Conservation (phyloP, 768 basidiomycete genomes). For the Tremella fuciformis region DNA sequence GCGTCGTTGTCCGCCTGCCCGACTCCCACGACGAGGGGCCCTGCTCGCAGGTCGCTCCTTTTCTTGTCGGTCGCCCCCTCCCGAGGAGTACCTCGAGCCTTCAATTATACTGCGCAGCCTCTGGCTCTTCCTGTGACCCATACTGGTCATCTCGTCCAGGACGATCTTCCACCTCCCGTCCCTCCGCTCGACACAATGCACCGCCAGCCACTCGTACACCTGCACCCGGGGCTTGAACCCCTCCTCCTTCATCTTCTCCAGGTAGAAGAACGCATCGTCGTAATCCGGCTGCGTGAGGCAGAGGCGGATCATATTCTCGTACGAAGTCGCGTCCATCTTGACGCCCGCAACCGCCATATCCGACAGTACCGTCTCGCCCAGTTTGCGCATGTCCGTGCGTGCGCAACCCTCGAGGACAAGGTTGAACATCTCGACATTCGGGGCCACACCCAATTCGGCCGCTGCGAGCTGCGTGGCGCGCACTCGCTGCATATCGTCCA, state of each 20-base stretch:
- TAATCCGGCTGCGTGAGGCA: conserved; percentile 70
- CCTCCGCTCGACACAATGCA: conserved; percentile 59
- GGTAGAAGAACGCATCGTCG: conserved; percentile 82
- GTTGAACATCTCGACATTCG: conserved; percentile 68
- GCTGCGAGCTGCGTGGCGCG: conserved; percentile 71
- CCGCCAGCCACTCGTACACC: conserved; percentile 63
- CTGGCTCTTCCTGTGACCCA: background rate
- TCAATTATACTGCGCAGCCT: no score
- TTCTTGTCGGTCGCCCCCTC: no score
- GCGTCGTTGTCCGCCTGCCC: no score
- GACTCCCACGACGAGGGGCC: no score
- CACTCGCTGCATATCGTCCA: conserved; percentile 71
- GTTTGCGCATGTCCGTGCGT: conserved; percentile 59
- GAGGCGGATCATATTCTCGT: conserved; percentile 65
- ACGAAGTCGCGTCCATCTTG: conserved; percentile 62
- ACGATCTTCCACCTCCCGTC: conserved; percentile 68
- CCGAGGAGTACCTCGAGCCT: no score
- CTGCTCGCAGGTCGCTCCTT: no score
- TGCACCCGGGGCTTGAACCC: conserved; percentile 57
- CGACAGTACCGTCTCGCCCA: conserved; percentile 65
- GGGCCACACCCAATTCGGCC: conserved; percentile 59
- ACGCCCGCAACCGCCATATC: conserved; percentile 63
- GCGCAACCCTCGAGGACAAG: conserved; percentile 66
- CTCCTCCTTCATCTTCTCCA: conserved; percentile 79
- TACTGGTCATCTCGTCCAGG: conserved; percentile 63